Percentiles rank a stretch among this genome's conserved stretches.
These are phyloP conservation scores for Nepenthes alata DNA, from an alignment of 179 eudicot species.

Conservation along the genomic window DNA sequence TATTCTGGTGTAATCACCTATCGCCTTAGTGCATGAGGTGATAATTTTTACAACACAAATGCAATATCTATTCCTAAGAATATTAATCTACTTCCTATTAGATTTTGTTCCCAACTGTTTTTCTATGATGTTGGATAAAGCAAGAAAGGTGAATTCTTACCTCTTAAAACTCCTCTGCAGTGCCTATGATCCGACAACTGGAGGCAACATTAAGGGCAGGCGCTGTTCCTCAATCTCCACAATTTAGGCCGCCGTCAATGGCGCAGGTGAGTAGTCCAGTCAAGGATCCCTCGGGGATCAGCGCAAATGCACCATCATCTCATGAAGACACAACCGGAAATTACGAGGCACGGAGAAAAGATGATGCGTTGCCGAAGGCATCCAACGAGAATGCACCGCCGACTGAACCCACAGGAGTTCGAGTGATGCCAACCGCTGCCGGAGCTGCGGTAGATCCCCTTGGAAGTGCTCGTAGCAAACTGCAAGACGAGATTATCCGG, in stretches of 20 bases:
- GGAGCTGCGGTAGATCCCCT: constrained; percentile 40
- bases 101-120: too few relatives aligned
- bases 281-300: not conserved
- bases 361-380: not conserved
- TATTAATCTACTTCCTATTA: too few relatives aligned
- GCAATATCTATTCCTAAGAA: too few relatives aligned
- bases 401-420: not conserved
- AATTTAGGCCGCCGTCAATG: constrained; percentile 39
- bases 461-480: constrained; percentile 68
- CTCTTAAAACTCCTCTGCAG: constrained; percentile 18
- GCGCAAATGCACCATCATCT: constrained; percentile 2
- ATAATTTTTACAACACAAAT: too few relatives aligned
- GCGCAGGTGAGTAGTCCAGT: constrained; percentile 6
- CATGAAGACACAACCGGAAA: constrained; percentile 3
- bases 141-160: not conserved
- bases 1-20: too few relatives aligned
- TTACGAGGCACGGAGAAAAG: not conserved
- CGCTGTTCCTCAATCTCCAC: constrained; percentile 77
- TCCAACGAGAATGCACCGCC: constrained; percentile 8
- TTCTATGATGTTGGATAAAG: too few relatives aligned
- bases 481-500: constrained; percentile 68
- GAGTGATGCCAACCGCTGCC: constrained; percentile 18
- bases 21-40: too few relatives aligned
- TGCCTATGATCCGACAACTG: constrained; percentile 79
- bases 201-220: constrained; percentile 67